phyloP scores from a whole-genome alignment of 2,329 filamentous ascomycete genomes.

The Colletotrichum spaethianum region DNA sequence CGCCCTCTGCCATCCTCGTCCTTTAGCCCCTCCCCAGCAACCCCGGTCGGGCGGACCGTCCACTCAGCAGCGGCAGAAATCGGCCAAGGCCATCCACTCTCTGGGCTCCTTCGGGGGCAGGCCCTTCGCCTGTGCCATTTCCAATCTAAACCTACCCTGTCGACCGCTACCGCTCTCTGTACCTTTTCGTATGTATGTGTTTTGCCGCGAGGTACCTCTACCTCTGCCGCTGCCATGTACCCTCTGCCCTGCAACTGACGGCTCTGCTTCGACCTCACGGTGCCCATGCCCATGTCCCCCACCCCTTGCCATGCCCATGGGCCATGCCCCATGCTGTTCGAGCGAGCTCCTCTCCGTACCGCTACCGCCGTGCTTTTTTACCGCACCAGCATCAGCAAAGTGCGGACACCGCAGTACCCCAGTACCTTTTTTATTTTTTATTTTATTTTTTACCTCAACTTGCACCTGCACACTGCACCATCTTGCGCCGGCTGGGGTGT shows the following conservation, averaged over 20 bases:
- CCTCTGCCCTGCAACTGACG: neutral
- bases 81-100: slow-evolving; percentile 35
- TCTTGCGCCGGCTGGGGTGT: slow-evolving; percentile 33
- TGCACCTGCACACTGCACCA: slow-evolving; percentile 27
- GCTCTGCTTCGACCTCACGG: slow-evolving; percentile 23
- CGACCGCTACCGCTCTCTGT: slow-evolving; percentile 26
- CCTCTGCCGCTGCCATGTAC: neutral
- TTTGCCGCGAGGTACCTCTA: slow-evolving; percentile 1
- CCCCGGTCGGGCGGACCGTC: slow-evolving; percentile 37
- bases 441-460: slow-evolving; percentile 7
- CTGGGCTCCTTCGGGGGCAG: slow-evolving; percentile 29
- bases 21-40: slow-evolving; percentile 1
- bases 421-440: slow-evolving; percentile 15
- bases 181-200: neutral
- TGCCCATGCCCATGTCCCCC: slow-evolving; percentile 9
- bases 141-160: slow-evolving; percentile 40
- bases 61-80: slow-evolving; percentile 31
- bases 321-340: slow-evolving; percentile 21
- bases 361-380: slow-evolving; percentile 16
- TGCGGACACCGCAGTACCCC: slow-evolving; percentile 39
- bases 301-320: slow-evolving; percentile 2
- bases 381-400: slow-evolving; percentile 16
- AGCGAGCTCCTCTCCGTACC: slow-evolving; percentile 28
- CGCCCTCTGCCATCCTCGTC: slow-evolving; percentile 2
- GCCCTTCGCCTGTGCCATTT: slow-evolving; percentile 36